Base-by-base conservation (phyloP, 345 rosid genomes). In the Theobroma cacao region DNA sequence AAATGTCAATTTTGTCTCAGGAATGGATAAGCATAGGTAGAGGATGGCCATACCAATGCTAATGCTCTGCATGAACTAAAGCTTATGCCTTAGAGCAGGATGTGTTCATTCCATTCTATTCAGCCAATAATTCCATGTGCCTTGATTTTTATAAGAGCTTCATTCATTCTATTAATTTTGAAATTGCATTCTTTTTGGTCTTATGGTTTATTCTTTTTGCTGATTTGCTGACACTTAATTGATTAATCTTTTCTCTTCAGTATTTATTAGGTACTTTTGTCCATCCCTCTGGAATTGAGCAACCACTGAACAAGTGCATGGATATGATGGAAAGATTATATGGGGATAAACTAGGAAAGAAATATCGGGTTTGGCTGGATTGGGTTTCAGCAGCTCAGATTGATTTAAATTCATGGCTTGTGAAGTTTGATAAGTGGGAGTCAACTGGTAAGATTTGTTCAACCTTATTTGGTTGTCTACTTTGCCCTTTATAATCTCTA, bases 371-470 rank as follows among this genome's bases (percentile, higher is more conserved):
- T 12, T 94, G 98, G 98, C 76, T 91, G 72, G 98, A 94, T 88
- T 86, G 82, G 41, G 85, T 91, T 36, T 80, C 88, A 3, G 30
- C 81, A 60, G 81, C 91, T 76, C 91, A 83, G 80, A 85, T 88
- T 63, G 86, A 91, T 66, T 76, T 90, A 72, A 91, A 89, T 41
- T 58, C 89, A 24, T 95, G 98, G 98, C 81, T 91, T 31, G 92
- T 84, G 75, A 91, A 81, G 84, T 91, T 93, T 84, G 83, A 91
- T 66, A 91, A 88, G 81, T 93, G 94, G 93, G 98, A 95, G 76
- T 78, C 80, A 82, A 85, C 76, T 48, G 97, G 98, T 94, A 50
- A 88, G 89, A 77, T 47, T 60, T 75, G 8, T 18, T 20, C 69
- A 53, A 38, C 17, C 22, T 26, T 24, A 60, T 14, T 40, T 52